Base-by-base conservation (phyloP, 768 basidiomycete species). In the Clathrus columnatus region DNA sequence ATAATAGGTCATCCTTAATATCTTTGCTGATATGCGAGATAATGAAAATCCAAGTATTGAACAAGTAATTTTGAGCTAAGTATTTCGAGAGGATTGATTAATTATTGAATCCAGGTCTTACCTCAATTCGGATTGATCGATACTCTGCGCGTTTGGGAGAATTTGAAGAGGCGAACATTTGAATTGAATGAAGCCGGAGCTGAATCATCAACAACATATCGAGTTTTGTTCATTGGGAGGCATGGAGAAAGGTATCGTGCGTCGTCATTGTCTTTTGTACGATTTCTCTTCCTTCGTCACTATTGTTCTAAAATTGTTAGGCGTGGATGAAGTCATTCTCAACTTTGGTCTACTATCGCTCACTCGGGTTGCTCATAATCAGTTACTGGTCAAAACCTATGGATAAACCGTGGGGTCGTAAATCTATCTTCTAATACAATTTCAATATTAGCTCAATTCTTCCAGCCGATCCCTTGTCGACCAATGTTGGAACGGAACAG, bases 241-340 rank as follows among this genome's bases (percentile, higher is more conserved):
- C 87, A 91, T 58, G 87, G 87, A 1, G 72, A 89, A 66, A 87
- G 85, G 53, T 79, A 75, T 61, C 86, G 86, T 87, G 65, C 60
- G 84, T 61, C 49, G 11, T 48, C 4, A 14, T n/a, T n/a, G n/a
- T 45, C 29, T 23, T 7, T 54, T 26, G 50, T 14, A 32, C 7
- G 6, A 14, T 14, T 7, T 32, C 14, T 50, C n/a, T 50, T 23
- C 48, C 4, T 16, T 11, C 2, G 16, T 28, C 7, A 16, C 20
- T 11, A 23, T 23, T 8, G 11, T 47, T 28, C n/a, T n/a, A n/a
- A n/a, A n/a, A n/a, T n/a, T n/a, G n/a, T n/a, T 49, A 75, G 67
- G 74, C 72, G 1, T 89, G 87, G 87, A 72, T 76, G 59, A 71
- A 74, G 85, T 70, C 10, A 26, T 36, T 16, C 27, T 42, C 7